Evolutionary conservation across 371 early-diverging fungal genomes (phyloP).

Genomic region (Rhizopus arrhizus): DNA sequence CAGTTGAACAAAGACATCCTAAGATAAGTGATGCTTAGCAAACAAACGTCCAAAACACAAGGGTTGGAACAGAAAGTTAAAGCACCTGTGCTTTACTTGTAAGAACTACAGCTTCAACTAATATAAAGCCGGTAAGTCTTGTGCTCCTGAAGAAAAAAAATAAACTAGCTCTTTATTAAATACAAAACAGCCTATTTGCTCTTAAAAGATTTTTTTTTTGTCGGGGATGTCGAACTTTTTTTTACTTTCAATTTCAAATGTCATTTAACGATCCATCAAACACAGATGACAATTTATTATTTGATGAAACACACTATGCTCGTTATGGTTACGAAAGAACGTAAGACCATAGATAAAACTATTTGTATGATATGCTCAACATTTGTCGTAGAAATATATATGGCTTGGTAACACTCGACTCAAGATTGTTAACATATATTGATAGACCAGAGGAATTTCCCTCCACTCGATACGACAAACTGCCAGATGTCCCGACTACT

Average conservation of each 20-base stretch:
- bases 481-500: constrained; percentile 25
- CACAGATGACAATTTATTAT: constrained; percentile 37
- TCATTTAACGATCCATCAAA: constrained; percentile 15
- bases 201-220: no score
- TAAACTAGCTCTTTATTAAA: no score
- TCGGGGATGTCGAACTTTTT: not conserved
- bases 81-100: no score
- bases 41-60: no score
- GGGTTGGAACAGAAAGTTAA: no score
- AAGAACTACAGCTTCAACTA: no score
- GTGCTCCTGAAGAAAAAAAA: no score
- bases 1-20: no score
- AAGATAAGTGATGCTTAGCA: no score
- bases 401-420: constrained; percentile 41
- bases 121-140: no score
- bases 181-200: no score
- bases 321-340: constrained; percentile 53
- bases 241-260: constrained; percentile 5
- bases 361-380: not conserved
- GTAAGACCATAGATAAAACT: constrained; percentile 22
- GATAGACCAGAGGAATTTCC: constrained; percentile 48
- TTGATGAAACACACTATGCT: constrained; percentile 53
- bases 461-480: constrained; percentile 40
- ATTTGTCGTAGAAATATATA: constrained; percentile 44
- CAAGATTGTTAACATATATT: constrained; percentile 42